phyloP scores from a whole-genome alignment of 2,329 filamentous ascomycete genomes.

The Lasiodiplodia sp. region DNA sequence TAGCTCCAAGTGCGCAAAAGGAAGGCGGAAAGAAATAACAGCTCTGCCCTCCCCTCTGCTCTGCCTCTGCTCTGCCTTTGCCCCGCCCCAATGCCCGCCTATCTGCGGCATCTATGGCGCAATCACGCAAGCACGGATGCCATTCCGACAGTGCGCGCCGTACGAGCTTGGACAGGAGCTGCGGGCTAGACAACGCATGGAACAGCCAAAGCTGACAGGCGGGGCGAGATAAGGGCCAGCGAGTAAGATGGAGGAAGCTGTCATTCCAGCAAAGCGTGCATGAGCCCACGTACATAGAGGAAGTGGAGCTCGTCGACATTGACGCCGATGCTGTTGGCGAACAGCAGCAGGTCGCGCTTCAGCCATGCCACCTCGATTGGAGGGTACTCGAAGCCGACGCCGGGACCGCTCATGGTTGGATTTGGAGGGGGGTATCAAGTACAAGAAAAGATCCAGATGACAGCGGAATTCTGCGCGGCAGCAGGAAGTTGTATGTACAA shows the following conservation, averaged over 20 bases:
- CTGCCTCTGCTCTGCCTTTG: background rate
- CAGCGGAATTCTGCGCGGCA: background rate
- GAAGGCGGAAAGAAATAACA: background rate
- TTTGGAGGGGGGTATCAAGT: background rate
- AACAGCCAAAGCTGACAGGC: background rate
- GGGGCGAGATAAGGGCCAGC: background rate
- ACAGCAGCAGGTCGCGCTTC: constrained; percentile 87
- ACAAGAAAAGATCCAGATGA: background rate
- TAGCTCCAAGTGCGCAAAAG: background rate
- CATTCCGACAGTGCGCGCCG: background rate
- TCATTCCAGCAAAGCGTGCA: background rate
- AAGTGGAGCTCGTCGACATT: constrained; percentile 90
- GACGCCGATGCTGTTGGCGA: constrained; percentile 87
- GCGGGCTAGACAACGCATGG: background rate
- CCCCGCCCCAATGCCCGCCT: background rate
- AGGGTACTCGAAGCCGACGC: constrained; percentile 81
- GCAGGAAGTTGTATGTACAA: background rate
- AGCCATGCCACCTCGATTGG: constrained; percentile 79
- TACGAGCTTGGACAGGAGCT: background rate
- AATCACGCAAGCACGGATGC: background rate
- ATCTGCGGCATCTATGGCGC: background rate
- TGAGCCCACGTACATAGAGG: constrained; percentile 72
- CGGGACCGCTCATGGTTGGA: constrained; percentile 48
- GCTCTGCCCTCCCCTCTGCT: background rate
- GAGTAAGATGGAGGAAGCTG: background rate